Conservation (phyloP, 2,329 filamentous ascomycete genomes). For the Verticillium tricorpus region DNA sequence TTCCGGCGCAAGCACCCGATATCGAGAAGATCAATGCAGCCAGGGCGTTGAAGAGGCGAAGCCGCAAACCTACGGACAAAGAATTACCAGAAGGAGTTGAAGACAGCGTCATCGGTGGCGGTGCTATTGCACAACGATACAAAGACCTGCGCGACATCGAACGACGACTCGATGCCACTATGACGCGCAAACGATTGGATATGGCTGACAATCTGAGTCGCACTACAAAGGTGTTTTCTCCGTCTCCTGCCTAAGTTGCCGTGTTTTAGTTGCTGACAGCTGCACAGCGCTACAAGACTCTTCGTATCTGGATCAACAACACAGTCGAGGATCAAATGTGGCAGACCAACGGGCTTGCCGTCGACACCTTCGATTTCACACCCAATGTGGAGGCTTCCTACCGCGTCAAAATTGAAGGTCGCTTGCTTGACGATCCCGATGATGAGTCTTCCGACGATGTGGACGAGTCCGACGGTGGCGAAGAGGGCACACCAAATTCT, state of each 20-base stretch:
- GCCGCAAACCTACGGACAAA: constrained; percentile 89
- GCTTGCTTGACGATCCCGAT: constrained; percentile 67
- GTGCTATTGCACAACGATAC: constrained; percentile 74
- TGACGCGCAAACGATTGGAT: constrained; percentile 91
- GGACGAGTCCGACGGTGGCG: constrained; percentile 15
- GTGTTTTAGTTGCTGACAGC: constrained; percentile 7
- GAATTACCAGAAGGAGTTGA: constrained; percentile 89
- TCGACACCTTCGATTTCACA: constrained; percentile 77
- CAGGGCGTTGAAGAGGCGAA: constrained; percentile 58
- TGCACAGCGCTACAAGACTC: constrained; percentile 66
- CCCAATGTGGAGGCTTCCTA: constrained; percentile 75
- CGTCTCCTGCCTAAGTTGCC: background rate
- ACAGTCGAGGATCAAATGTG: constrained; percentile 91
- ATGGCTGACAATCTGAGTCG: constrained; percentile 77
- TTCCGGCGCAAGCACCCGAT: constrained; percentile 50
- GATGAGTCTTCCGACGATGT: constrained; percentile 17
- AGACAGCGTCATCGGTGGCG: constrained; percentile 68
- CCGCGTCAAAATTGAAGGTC: constrained; percentile 86
- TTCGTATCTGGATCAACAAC: constrained; percentile 93
- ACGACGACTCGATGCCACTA: constrained; percentile 81
- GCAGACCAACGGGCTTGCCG: constrained; percentile 67
- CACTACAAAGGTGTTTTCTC: constrained; percentile 56
- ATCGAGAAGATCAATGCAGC: constrained; percentile 31
- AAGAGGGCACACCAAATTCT: constrained; percentile 24
- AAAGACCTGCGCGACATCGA: constrained; percentile 81